phyloP scores from a whole-genome alignment of 768 basidiomycete species.

The Hortiboletus flavorubellus region DNA sequence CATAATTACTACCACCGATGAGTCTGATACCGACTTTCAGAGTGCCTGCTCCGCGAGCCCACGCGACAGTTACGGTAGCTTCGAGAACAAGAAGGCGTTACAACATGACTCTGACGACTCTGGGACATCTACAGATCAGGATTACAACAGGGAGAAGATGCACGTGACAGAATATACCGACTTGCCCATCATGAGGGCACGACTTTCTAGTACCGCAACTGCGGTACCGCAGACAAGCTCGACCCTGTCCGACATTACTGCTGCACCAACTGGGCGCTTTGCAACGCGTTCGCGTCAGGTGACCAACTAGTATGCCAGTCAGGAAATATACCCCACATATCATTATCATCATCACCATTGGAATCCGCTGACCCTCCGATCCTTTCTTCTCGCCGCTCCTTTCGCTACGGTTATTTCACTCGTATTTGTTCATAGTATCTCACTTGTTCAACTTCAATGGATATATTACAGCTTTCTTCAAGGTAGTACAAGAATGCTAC shows the following conservation, averaged over 20 bases:
- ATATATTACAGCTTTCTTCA: constrained; percentile 24
- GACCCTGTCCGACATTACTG: constrained; percentile 40
- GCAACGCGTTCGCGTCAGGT: constrained; percentile 19
- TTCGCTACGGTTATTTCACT: constrained; percentile 17
- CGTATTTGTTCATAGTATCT: constrained; percentile 25
- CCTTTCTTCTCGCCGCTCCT: constrained; percentile 19
- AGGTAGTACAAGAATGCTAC: constrained; percentile 27
- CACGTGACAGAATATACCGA: constrained; percentile 35
- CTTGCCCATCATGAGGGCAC: constrained; percentile 42
- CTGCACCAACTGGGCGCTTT: constrained; percentile 25
- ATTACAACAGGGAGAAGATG: constrained; percentile 26
- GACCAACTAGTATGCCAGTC: constrained; percentile 18
- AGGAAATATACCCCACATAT: constrained; percentile 30
- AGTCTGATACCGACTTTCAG: constrained; percentile 84
- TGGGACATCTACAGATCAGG: constrained; percentile 29
- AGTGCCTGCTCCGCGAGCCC: constrained; percentile 81
- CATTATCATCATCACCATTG: constrained; percentile 19
- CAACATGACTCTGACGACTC: constrained; percentile 31
- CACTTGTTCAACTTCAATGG: constrained; percentile 23
- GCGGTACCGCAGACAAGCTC: constrained; percentile 43
- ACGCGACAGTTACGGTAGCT: constrained; percentile 59
- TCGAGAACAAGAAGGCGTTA: constrained; percentile 26
- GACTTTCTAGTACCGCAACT: constrained; percentile 54
- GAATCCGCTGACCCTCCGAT: constrained; percentile 13
- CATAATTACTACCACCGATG: constrained; percentile 51